Evolutionary conservation across 768 basidiomycete species (phyloP), one percentile per base, ranked within the genome.

Genomic region (Serendipita sp.): DNA sequence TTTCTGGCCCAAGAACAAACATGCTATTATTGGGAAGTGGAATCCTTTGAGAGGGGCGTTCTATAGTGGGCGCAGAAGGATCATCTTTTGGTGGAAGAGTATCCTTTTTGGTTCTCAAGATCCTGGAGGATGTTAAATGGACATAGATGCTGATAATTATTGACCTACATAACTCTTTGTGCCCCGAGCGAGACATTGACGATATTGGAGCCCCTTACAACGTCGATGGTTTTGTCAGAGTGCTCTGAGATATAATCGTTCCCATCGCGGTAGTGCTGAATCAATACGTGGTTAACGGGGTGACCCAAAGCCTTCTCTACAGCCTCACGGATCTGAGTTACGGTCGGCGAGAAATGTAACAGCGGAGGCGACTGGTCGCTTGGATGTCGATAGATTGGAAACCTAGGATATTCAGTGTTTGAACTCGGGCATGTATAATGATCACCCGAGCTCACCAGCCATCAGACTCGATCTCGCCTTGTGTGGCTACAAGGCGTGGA

Each of bases 221-320:
- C 81, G 71, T 92, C 89, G 68, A 91, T 80, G 3, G 89, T 92
- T 75, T 92, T 92, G 73, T 92, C 89, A 0, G 86, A 87, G 72
- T 92, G 89, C 69, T 90, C 88, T 0, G 88, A 89, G 67, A 91
- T 91, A 73, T 85, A 87, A 73, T 91, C 89, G 34, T 80, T 81
- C 3, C 89, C 89, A 11, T 78, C 79, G 65, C 89, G 86, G 71
- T 91, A 91, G 71, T 82, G 79, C 70, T 91, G 89, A 60, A 91
- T 88, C 35, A 92, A 80, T 56, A 88, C 89, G 69, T 92, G 89
- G 70, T 92, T 92, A 3, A 91, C 82, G 0, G 84, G 85, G 65
- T 88, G 87, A 30, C 75, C 69, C 10, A 85, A 72, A 4, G 78
- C 78, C 64, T 76, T 73, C 69, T 89, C 81, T 32, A 88, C 86